Evolutionary conservation across 331 rosid genomes (phyloP).

Genomic region (Rosa hybrid): DNA sequence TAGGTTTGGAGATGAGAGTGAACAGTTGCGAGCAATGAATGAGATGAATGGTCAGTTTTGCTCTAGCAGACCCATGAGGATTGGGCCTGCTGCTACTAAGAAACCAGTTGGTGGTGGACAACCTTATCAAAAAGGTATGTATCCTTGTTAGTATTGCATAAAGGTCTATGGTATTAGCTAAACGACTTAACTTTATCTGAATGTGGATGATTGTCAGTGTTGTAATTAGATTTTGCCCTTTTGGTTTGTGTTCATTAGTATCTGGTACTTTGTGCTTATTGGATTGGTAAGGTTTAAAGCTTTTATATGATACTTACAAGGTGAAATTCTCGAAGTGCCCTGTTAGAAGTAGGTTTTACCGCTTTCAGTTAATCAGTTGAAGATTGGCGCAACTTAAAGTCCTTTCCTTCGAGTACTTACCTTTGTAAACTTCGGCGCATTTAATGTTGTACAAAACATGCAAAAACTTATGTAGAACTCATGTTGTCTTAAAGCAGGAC

Average conservation of each 20-base stretch:
- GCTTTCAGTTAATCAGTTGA: constrained; percentile 34
- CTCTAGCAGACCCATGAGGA: constrained; percentile 64
- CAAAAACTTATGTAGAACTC: constrained; percentile 64
- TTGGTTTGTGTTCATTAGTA: constrained; percentile 7
- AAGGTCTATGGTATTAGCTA: not conserved
- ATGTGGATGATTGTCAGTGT: not conserved
- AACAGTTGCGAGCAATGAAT: constrained; percentile 59
- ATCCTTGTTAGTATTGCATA: not conserved
- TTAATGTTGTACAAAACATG: constrained; percentile 37
- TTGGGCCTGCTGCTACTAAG: constrained; percentile 66
- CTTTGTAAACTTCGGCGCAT: constrained; percentile 55
- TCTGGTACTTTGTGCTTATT: constrained; percentile 2
- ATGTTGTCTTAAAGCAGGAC: constrained; percentile 67
- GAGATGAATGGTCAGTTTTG: constrained; percentile 69
- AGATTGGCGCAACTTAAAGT: constrained; percentile 38
- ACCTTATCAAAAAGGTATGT: constrained; percentile 50
- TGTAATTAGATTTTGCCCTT: not conserved
- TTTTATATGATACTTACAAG: constrained; percentile 7
- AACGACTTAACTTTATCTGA: not conserved
- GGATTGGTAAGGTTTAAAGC: constrained; percentile 18
- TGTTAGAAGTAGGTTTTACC: constrained; percentile 4
- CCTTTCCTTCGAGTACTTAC: constrained; percentile 61
- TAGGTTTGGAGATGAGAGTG: constrained; percentile 55
- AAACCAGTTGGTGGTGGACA: constrained; percentile 43
- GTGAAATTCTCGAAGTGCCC: constrained; percentile 1